These are phyloP conservation scores for Aegilops umbellulata DNA, from an alignment of 176 grass and related monocot genomes.

Conservation along the genomic window DNA sequence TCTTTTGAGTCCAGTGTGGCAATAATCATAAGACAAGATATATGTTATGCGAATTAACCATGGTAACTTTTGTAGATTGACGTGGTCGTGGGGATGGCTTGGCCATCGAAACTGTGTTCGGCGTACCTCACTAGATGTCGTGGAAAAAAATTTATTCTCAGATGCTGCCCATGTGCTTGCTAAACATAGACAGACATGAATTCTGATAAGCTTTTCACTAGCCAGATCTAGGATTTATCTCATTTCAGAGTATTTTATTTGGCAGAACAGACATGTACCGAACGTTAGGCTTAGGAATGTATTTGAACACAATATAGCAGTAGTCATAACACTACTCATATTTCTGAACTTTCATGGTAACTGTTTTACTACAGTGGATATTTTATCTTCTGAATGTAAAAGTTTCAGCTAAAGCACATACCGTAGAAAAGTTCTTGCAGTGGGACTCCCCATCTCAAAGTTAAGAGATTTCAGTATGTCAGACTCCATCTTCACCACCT, in stretches of 20 bases:
- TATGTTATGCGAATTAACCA: background rate
- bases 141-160: slow-evolving; percentile 8
- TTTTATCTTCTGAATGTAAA: background rate
- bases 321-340: background rate
- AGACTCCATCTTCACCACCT: slow-evolving; percentile 61
- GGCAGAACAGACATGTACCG: background rate
- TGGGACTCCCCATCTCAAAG: slow-evolving; percentile 47
- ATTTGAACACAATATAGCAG: background rate
- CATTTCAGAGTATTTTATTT: background rate
- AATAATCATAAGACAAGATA: background rate
- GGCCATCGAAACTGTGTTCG: background rate
- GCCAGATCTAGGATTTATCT: background rate
- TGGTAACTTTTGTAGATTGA: background rate
- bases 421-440: slow-evolving; percentile 52
- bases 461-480: slow-evolving; percentile 41
- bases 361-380: background rate
- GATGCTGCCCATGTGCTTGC: background rate
- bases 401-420: background rate
- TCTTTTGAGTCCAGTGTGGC: background rate
- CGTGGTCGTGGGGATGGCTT: background rate
- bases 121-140: background rate
- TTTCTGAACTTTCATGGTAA: background rate
- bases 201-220: background rate
- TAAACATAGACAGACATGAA: background rate
- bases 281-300: background rate